phyloP scores from a whole-genome alignment of 495 filamentous ascomycete species.

The Penicillium ochrochloron region DNA sequence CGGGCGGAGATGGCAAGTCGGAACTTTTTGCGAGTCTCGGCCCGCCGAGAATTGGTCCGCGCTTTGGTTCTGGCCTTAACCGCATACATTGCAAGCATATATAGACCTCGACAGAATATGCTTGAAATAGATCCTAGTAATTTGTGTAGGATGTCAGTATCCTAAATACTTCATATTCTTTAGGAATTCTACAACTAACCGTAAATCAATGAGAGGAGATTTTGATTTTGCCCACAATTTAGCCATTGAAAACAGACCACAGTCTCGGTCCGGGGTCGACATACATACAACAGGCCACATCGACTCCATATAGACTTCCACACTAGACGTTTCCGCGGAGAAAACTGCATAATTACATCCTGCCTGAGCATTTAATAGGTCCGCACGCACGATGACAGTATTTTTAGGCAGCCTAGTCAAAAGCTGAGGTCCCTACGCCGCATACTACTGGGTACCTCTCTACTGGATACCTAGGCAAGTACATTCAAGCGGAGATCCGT shows the following conservation, averaged over 20 bases:
- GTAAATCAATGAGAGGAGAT: background rate
- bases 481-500: background rate
- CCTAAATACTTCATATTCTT: background rate
- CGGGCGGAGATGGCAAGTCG: slow-evolving; percentile 4
- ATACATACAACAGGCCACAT: background rate
- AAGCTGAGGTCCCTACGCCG: background rate
- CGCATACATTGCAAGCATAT: background rate
- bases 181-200: background rate
- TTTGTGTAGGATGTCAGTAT: background rate
- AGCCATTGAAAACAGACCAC: background rate
- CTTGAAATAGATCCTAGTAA: background rate
- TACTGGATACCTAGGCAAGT: background rate
- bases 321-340: background rate
- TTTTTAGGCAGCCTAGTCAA: background rate
- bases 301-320: background rate
- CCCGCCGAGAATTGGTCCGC: slow-evolving; percentile 15
- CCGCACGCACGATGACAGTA: slow-evolving; percentile 24
- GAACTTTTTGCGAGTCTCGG: slow-evolving; percentile 27
- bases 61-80: background rate
- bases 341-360: slow-evolving; percentile 26
- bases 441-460: background rate
- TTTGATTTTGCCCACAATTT: slow-evolving; percentile 2
- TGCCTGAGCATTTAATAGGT: slow-evolving; percentile 6
- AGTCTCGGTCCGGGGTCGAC: background rate
- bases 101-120: background rate